These are phyloP conservation scores for Babesia gibsoni DNA, from an alignment of 169 alveolate genomes.

Conservation along the genomic window DNA sequence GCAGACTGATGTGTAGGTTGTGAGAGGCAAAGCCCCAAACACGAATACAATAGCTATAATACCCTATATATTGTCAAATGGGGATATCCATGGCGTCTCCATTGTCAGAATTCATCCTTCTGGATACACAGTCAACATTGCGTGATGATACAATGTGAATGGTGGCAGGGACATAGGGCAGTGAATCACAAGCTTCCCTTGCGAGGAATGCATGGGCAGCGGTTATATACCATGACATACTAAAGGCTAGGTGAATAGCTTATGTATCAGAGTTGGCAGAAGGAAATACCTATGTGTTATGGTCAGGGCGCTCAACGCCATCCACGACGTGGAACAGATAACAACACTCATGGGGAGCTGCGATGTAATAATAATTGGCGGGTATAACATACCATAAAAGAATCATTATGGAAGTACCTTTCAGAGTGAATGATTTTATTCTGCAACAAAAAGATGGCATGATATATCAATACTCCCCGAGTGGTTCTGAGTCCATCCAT, in stretches of 20 bases:
- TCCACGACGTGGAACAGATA: constrained; percentile 16
- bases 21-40: no score
- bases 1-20: no score
- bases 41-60: no score
- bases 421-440: constrained; percentile 37
- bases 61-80: no score
- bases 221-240: no score
- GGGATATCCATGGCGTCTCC: no score
- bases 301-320: constrained; percentile 6
- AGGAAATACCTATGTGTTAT: constrained; percentile 7
- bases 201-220: no score
- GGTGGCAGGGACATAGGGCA: not conserved
- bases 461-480: constrained; percentile 25
- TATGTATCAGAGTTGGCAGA: constrained; percentile 9
- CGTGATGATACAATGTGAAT: no score
- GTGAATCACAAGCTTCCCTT: no score
- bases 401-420: constrained; percentile 23
- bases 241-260: constrained; percentile 16
- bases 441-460: constrained; percentile 6
- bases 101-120: no score
- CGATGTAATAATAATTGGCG: not conserved
- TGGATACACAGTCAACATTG: no score
- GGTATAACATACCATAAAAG: constrained; percentile 18
- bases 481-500: constrained; percentile 45
- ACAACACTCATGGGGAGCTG: constrained; percentile 42